Conservation (phyloP, 306 rosid genomes). For the Acacia acuminata region DNA sequence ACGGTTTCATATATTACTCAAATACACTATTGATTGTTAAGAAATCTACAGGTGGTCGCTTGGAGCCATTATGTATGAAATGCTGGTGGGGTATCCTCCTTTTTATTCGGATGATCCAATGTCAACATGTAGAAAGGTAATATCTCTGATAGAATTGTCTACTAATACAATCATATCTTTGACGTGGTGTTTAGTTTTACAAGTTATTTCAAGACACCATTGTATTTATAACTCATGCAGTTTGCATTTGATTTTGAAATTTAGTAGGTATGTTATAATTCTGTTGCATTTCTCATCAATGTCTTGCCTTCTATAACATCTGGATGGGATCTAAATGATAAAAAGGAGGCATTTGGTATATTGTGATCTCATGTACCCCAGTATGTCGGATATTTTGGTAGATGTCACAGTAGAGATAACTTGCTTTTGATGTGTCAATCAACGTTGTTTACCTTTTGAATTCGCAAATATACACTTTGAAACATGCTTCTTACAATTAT, state of each 20-base stretch:
- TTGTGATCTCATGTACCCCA: not conserved
- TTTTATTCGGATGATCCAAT: conserved; percentile 99
- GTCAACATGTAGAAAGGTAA: conserved; percentile 97
- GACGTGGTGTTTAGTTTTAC: conserved; percentile 1
- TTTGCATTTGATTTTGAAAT: conserved; percentile 16
- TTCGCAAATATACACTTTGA: not conserved
- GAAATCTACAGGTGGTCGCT: conserved; percentile 89
- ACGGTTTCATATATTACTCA: conserved; percentile 21
- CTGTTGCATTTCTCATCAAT: not conserved
- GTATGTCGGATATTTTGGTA: not conserved
- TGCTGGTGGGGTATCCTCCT: conserved; percentile 97
- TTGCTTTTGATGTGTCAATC: not conserved
- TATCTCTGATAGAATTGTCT: conserved; percentile 26
- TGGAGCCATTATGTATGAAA: conserved; percentile 99
- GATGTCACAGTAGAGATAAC: not conserved
- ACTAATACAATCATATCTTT: not conserved
- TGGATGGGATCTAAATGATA: conserved; percentile 4
- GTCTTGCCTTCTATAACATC: not conserved
- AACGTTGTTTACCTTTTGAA: not conserved
- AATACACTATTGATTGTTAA: conserved; percentile 27
- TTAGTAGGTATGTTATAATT: conserved; percentile 9
- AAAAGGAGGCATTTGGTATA: not conserved
- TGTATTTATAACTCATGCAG: conserved; percentile 3
- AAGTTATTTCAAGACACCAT: not conserved
- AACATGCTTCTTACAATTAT: not conserved